Conservation (phyloP, 2,329 filamentous ascomycete species). For the Thielaviopsis populi region DNA sequence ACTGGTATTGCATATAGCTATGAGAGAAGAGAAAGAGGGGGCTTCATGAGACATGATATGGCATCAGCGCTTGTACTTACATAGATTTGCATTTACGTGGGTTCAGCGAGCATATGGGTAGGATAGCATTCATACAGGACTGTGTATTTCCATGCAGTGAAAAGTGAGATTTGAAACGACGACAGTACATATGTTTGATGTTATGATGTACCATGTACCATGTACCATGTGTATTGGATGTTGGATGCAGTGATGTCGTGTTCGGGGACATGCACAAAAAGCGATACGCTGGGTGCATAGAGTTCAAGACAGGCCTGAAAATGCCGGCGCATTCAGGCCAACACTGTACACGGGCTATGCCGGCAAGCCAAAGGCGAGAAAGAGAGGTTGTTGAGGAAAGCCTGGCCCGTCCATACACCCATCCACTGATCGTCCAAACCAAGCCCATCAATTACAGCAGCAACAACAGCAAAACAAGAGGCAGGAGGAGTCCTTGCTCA, state of each 20-base stretch:
- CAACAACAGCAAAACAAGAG: not conserved
- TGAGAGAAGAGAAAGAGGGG: not conserved
- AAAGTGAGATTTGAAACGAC: no score
- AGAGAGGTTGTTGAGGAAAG: not conserved
- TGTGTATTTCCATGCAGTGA: not conserved
- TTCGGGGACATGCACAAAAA: not conserved
- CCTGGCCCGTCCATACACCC: not conserved
- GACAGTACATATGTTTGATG: no score
- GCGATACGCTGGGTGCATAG: not conserved
- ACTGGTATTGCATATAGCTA: not conserved
- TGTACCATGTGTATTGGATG: not conserved
- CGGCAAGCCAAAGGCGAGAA: no score
- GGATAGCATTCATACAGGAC: not conserved
- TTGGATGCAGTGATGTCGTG: not conserved
- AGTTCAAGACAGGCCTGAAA: not conserved
- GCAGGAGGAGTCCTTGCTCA: not conserved
- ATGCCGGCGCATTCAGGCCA: not conserved
- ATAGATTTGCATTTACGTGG: not conserved
- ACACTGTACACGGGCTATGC: not conserved
- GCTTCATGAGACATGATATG: not conserved
- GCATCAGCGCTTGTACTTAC: not conserved
- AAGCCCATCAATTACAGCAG: not conserved
- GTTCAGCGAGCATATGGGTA: not conserved
- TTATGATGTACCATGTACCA: not conserved
- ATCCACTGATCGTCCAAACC: not conserved